Percentiles rank a stretch among this genome's conserved stretches.
phyloP scores from a whole-genome alignment of 108 stramenopile species.

The Nitzschia putrida region DNA sequence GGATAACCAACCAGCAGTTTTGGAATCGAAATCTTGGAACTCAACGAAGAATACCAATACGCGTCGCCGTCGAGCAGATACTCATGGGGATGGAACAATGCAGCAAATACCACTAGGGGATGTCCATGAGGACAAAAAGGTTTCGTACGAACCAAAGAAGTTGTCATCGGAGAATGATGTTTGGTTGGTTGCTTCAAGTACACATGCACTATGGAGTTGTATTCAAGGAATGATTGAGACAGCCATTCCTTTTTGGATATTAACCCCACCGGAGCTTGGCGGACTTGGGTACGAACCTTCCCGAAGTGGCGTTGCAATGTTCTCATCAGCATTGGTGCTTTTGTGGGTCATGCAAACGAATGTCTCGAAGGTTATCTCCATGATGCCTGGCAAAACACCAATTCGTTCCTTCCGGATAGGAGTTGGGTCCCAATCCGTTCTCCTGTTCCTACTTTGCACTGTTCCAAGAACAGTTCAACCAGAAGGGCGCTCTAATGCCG shows the following conservation, averaged over 20 bases:
- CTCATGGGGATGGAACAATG: not conserved
- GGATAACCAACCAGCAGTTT: not conserved
- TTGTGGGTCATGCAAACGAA: conserved; percentile 36
- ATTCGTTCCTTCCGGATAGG: conserved; percentile 49
- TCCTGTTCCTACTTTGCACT: conserved; percentile 19
- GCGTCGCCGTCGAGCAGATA: not conserved
- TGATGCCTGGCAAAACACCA: conserved; percentile 39
- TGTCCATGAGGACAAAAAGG: conserved; percentile 14
- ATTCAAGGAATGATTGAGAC: conserved; percentile 45
- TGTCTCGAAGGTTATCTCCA: conserved; percentile 21
- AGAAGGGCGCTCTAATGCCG: conserved; percentile 14
- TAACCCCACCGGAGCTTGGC: conserved; percentile 37
- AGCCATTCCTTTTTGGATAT: conserved; percentile 43
- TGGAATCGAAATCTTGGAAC: not conserved
- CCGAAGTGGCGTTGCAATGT: conserved; percentile 36
- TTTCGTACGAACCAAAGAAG: not conserved
- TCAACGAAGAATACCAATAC: not conserved
- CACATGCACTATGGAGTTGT: conserved; percentile 12
- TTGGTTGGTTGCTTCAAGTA: conserved; percentile 13
- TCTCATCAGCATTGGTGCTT: conserved; percentile 39
- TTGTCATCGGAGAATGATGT: conserved; percentile 1
- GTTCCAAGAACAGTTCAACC: conserved; percentile 5
- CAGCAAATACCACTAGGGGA: not conserved
- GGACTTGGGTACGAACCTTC: conserved; percentile 50
- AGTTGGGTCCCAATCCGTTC: conserved; percentile 21